phyloP scores from a whole-genome alignment of 2,329 filamentous ascomycete genomes.

The Penicillium occitanis region DNA sequence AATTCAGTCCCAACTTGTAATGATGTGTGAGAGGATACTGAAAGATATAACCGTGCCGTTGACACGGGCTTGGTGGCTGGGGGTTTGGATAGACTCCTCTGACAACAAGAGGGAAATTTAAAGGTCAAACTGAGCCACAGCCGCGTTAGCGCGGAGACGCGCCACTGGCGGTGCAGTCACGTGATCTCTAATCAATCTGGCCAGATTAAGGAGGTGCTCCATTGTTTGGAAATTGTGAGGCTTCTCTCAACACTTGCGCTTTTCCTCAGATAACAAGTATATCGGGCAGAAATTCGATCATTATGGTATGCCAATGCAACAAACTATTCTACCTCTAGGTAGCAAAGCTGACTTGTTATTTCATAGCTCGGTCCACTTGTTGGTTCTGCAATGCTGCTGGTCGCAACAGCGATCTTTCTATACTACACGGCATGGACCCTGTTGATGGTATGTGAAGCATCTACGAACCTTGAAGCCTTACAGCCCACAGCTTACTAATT shows the following conservation, averaged over 20 bases:
- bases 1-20: background rate
- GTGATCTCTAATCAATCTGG: slow-evolving; percentile 19
- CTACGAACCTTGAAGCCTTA: background rate
- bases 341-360: background rate
- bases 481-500: background rate
- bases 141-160: background rate
- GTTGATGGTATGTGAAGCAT: slow-evolving; percentile 70
- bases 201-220: slow-evolving; percentile 14
- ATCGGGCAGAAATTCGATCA: background rate
- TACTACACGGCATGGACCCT: slow-evolving; percentile 99
- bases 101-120: background rate
- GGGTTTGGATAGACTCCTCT: background rate
- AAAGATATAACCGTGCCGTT: slow-evolving; percentile 11
- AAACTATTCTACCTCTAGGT: background rate
- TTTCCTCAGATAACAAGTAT: background rate
- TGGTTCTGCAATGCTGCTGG: slow-evolving; percentile 72
- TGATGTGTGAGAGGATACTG: background rate
- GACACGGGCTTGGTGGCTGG: slow-evolving; percentile 16
- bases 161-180: slow-evolving; percentile 10
- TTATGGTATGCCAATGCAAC: background rate
- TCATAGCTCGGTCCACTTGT: slow-evolving; percentile 83
- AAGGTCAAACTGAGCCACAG: slow-evolving; percentile 8
- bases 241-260: background rate
- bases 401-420: slow-evolving; percentile 70
- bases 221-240: background rate